These are phyloP conservation scores for Mycena filopes DNA, from an alignment of 768 basidiomycete species.

Conservation along the genomic window DNA sequence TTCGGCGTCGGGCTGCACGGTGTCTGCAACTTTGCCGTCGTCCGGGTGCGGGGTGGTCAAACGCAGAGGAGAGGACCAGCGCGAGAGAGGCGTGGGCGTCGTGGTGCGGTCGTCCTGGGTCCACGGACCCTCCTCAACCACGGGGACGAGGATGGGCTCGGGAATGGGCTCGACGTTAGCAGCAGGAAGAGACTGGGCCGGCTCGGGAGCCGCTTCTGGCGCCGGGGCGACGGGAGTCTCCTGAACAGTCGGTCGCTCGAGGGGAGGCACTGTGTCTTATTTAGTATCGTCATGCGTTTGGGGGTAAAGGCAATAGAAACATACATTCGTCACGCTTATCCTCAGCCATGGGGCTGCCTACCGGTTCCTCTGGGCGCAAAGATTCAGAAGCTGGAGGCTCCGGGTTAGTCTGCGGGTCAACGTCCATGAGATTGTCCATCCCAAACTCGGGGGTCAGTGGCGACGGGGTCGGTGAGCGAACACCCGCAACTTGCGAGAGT, in stretches of 20 bases:
- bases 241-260: background rate
- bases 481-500: conserved; percentile 21
- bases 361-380: background rate
- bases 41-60: conserved; percentile 4
- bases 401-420: conserved; percentile 11
- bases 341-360: background rate
- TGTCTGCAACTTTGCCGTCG: background rate
- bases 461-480: conserved; percentile 17
- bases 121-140: background rate
- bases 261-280: background rate
- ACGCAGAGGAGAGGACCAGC: conserved; percentile 19
- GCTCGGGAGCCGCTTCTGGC: background rate
- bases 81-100: background rate
- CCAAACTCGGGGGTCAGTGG: conserved; percentile 24
- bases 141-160: background rate
- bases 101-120: background rate
- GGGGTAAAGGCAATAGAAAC: background rate
- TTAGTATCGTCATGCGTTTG: background rate
- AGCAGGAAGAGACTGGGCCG: background rate
- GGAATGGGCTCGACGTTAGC: background rate
- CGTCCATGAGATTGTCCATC: conserved; percentile 17
- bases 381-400: background rate
- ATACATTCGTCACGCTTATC: background rate
- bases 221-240: background rate
- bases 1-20: background rate